phyloP scores from a whole-genome alignment of 176 grass and related monocot species.

The Panicum miliaceum region DNA sequence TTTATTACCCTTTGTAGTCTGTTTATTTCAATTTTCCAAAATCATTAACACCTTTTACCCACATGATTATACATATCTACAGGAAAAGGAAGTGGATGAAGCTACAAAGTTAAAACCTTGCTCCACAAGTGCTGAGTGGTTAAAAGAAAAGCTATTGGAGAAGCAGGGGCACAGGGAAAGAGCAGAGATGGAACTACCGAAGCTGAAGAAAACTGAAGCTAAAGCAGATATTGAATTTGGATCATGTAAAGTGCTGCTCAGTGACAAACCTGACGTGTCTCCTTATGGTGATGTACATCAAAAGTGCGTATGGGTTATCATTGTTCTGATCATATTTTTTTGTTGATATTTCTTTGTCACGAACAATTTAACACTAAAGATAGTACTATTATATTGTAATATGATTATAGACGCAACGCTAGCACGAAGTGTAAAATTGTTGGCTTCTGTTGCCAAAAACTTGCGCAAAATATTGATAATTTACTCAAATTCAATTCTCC shows the following conservation, averaged over 20 bases:
- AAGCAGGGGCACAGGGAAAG: conserved; percentile 63
- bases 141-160: conserved; percentile 76
- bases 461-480: conserved; percentile 2
- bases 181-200: conserved; percentile 65
- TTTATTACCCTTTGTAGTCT: background rate
- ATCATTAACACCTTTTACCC: conserved; percentile 13
- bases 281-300: conserved; percentile 61
- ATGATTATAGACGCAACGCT: background rate
- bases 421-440: background rate
- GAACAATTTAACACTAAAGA: background rate
- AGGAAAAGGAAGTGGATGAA: conserved; percentile 79
- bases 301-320: conserved; percentile 51
- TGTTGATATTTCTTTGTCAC: background rate
- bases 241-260: conserved; percentile 62
- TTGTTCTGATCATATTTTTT: conserved; percentile 20
- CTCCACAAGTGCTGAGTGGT: conserved; percentile 54
- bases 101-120: conserved; percentile 71
- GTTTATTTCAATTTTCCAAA: background rate
- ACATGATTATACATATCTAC: conserved; percentile 25
- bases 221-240: conserved; percentile 62
- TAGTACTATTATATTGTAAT: conserved; percentile 18
- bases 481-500: background rate
- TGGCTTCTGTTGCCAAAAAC: conserved; percentile 17
- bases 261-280: conserved; percentile 66
- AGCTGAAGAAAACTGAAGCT: conserved; percentile 56